Evolutionary conservation across 345 rosid species (phyloP), one percentile per base, ranked within the genome.

Genomic region (Ceriops tagal): DNA sequence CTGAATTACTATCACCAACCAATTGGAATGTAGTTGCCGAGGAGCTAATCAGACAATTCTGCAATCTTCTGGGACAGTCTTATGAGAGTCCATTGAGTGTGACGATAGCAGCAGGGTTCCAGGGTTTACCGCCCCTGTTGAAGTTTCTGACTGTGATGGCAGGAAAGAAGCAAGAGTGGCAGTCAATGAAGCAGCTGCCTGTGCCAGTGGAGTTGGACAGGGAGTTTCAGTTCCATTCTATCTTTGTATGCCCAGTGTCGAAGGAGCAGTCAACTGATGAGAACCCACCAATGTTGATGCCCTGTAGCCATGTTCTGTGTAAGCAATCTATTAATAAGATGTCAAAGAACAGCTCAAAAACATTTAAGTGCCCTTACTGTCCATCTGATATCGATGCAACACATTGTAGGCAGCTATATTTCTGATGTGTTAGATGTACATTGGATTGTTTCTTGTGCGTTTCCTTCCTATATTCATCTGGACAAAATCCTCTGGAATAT

Each of bases 251-350:
- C 69, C 91, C 96, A 0, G 86, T 90, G 5, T 86, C 84, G 9
- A 90, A 85, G 82, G 93, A 90, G 62, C 83, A 85, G 75, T 81
- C 91, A 5, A 82, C 80, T 0, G 83, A 82, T 4, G 89, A 82
- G 0, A 90, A 90, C 70, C 96, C 91, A 0, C 90, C 91, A 1
- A 86, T 89, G 88, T 62, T 90, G 87, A 78, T 90, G 86, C 22
- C 87, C 5, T 88, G 96, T 21, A 82, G 86, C 21, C 96, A 90
- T 46, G 96, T 88, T 32, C 83, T 87, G 31, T 82, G 89, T 82
- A 82, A 78, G 79, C 78, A 86, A 59, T 82, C 96, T 5, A 73
- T 88, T 64, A 76, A 65, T 46, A 86, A 75, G 80, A 83, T 89
- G 78, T 75, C 85, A 32, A 84, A 81, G 80, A 83, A 83, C 70